These are phyloP conservation scores for Linum trigynum DNA, from an alignment of 345 rosid species.

Conservation along the genomic window DNA sequence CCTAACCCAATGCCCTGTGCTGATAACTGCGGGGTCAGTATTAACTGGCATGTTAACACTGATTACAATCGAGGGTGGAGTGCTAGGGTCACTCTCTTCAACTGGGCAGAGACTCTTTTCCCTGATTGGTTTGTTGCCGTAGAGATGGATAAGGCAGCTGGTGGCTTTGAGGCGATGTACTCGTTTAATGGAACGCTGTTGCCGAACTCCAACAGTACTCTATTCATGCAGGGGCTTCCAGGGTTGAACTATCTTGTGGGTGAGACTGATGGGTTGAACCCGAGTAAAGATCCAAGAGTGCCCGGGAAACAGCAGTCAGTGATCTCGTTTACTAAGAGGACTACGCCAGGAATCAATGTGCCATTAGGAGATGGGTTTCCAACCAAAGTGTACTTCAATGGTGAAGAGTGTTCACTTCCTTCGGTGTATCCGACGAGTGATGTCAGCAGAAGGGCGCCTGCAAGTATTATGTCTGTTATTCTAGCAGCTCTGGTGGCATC, in stretches of 20 bases:
- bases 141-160: slow-evolving; percentile 50
- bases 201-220: slow-evolving; percentile 43
- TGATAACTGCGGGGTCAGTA: slow-evolving; percentile 87
- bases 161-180: slow-evolving; percentile 67
- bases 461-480: slow-evolving; percentile 17
- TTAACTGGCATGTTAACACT: slow-evolving; percentile 77
- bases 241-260: slow-evolving; percentile 79
- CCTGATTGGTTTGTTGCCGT: slow-evolving; percentile 87
- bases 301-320: slow-evolving; percentile 96
- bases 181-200: slow-evolving; percentile 59
- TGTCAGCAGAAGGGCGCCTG: slow-evolving; percentile 26
- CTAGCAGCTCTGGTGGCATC: slow-evolving; percentile 22
- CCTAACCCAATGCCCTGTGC: slow-evolving; percentile 82
- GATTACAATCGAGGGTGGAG: slow-evolving; percentile 80
- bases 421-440: slow-evolving; percentile 37
- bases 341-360: slow-evolving; percentile 57
- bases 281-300: slow-evolving; percentile 49
- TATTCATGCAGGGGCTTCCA: slow-evolving; percentile 67
- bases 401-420: slow-evolving; percentile 88
- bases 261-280: slow-evolving; percentile 52
- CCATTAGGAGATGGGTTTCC: slow-evolving; percentile 81
- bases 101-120: slow-evolving; percentile 68
- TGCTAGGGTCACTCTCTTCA: slow-evolving; percentile 81
- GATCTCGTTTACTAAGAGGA: slow-evolving; percentile 70
- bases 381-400: slow-evolving; percentile 82